Base-by-base conservation (phyloP, 441 rosid species). In the Hura crepitans region DNA sequence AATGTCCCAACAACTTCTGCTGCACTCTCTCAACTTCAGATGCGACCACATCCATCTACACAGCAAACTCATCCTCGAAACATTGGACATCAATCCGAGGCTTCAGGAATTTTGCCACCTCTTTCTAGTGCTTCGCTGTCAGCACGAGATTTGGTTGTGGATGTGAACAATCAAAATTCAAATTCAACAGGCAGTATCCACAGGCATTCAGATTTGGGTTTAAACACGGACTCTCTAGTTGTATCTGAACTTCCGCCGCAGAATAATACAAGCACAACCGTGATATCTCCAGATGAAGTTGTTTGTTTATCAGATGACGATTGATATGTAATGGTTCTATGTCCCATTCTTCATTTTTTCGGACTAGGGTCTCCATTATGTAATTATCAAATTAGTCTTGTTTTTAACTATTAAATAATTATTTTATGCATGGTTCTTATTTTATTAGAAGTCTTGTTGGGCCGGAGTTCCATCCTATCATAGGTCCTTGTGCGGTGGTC, bases 231-330 rank as follows among this genome's bases (percentile, higher is more conserved):
- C 55, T 61, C 69, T 66, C 49, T 27, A 53, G 57, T 43, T 60
- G 69, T 37, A 15, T 67, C 75, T 22, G 86, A 71, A 27, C 43
- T 3, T 63, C 9, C 35, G 11, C n/a, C 9, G 57, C 74, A 20
- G 6, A 70, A 65, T 70, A 50, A 31, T 35, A n/a, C 28, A 12
- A 64, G n/a, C 23, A 23, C 80, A 30, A 70, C 65, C 66, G 61
- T 62, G 13, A 18, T 66, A 27, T 71, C 23, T 60, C 58, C 62
- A 13, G 59, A 54, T 20, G 87, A 81, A 42, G 62, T 90, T 51
- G 92, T 92, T 57, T 90, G 81, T 75, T 83, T 92, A 70, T 90
- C 92, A 0, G 99, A 94, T 67, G 97, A 94, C 61, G 99, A 94
- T 73, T 87, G 80, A 89, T 74, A 12, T 55, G 9, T 23, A n/a